Base-by-base conservation (phyloP, 805 yeast species). In the Suhomyces vadensis region DNA sequence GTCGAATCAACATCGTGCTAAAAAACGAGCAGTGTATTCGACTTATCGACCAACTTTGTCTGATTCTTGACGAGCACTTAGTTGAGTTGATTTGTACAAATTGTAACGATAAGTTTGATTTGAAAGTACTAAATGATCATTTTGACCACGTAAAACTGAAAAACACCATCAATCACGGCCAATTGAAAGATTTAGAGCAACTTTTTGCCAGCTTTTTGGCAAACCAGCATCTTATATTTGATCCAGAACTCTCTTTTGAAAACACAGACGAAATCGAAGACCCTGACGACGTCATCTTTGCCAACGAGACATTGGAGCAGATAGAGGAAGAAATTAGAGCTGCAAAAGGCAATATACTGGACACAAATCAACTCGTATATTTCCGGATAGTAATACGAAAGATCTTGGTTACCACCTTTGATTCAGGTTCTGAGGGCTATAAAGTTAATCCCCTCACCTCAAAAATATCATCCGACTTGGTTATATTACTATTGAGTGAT, bases 401-500 rank as follows among this genome's bases (percentile, higher is more conserved):
- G 20, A 41, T 67, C n/a, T 41, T 67, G 17, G 39, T 20, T 4
- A 17, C 41, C 9, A 48, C 61, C 1, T 56, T 60, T 20, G 37
- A 21, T 17, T 36, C 47, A 4, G 29, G 27, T 10, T 36, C 35
- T 0, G 39, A 42, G n/a, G 54, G 48, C 14, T 41, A 20, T 21
- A 14, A 22, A 3, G n/a, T 23, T 11, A 31, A 29, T 19, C 57
- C 58, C 8, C 36, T 55, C 6, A 51, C 57, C 16, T 62, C 69
- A 5, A 53, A 56, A 27, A 64, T 65, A 2, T 47, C 59, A 3
- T 46, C 51, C 29, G 51, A 53, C 35, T 55, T 67, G 25, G 48
- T 61, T 1, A 51, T 45, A 8, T 42, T 53, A n/a, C 43, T 65
- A n/a, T 36, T 64, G 19, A 54, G 64, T 14, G 71, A 67, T 50